Evolutionary conservation across 2,329 filamentous ascomycete genomes (phyloP).

Genomic region (Ascosphaera aggregata): DNA sequence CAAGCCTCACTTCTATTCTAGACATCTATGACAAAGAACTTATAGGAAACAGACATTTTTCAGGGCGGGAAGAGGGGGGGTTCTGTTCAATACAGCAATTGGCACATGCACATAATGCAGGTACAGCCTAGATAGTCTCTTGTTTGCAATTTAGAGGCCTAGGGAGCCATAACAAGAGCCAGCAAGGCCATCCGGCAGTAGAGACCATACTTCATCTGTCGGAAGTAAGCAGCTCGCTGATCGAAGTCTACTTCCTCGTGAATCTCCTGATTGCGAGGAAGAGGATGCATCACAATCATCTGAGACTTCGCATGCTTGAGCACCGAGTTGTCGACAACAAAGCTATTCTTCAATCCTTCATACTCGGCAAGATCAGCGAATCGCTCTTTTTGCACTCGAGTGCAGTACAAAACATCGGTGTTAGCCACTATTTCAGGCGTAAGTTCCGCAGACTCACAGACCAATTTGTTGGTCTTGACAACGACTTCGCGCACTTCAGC

Average conservation of each 20-base stretch:
- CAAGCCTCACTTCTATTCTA: no score
- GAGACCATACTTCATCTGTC: conserved; percentile 98
- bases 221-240: conserved; percentile 88
- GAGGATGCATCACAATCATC: conserved; percentile 88
- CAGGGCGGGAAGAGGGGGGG: no score
- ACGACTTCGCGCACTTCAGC: conserved; percentile 49
- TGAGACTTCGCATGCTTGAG: conserved; percentile 77
- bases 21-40: background rate
- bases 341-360: conserved; percentile 67
- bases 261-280: conserved; percentile 85
- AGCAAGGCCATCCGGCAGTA: conserved; percentile 96
- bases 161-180: conserved; percentile 61
- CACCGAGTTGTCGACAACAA: conserved; percentile 74
- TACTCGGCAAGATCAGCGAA: conserved; percentile 66
- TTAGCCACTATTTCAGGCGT: conserved; percentile 68
- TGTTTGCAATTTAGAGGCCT: conserved; percentile 2
- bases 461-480: conserved; percentile 49
- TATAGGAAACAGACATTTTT: background rate
- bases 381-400: conserved; percentile 85
- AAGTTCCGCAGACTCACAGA: conserved; percentile 50
- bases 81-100: no score
- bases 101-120: no score
- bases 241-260: conserved; percentile 94
- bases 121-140: no score
- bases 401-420: conserved; percentile 91